phyloP scores from a whole-genome alignment of 2,329 filamentous ascomycete species.

The Alternaria gaisen region DNA sequence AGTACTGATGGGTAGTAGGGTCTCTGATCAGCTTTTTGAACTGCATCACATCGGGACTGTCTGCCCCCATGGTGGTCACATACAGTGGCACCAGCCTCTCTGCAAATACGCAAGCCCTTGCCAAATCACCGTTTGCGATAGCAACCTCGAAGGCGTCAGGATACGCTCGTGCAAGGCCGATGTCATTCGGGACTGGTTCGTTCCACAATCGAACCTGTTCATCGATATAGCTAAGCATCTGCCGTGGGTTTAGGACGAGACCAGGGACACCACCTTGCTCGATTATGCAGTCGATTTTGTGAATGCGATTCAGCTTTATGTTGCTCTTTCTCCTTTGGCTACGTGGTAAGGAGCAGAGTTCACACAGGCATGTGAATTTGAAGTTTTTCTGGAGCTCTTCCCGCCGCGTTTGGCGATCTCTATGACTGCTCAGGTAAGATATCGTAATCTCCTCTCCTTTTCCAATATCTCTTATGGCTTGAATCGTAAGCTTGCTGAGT shows the following conservation, averaged over 20 bases:
- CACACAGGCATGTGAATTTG: neutral
- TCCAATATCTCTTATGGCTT: neutral
- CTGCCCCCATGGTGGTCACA: neutral
- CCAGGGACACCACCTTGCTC: neutral
- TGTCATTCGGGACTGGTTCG: neutral
- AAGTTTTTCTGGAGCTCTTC: slow-evolving; percentile 40
- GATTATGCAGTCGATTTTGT: neutral
- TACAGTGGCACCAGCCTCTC: neutral
- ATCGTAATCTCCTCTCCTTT: slow-evolving; percentile 5
- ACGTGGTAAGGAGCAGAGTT: neutral
- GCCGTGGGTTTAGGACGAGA: neutral
- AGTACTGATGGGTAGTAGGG: neutral
- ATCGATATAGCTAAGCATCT: neutral
- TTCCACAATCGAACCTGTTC: neutral
- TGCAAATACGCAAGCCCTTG: neutral
- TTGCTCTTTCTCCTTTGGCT: neutral
- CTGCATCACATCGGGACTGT: neutral
- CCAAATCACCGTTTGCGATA: neutral
- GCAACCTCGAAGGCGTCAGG: neutral
- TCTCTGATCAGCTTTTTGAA: neutral
- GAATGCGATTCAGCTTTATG: neutral
- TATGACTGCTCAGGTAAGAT: slow-evolving; percentile 43
- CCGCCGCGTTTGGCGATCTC: slow-evolving; percentile 47
- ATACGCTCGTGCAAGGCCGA: neutral
- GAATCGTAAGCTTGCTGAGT: slow-evolving; percentile 21